A percentile compares a stretch with the other conserved stretches of the same genome.
phyloP scores from a whole-genome alignment of 2,329 filamentous ascomycete species.

The Albophoma yamanashiensis region DNA sequence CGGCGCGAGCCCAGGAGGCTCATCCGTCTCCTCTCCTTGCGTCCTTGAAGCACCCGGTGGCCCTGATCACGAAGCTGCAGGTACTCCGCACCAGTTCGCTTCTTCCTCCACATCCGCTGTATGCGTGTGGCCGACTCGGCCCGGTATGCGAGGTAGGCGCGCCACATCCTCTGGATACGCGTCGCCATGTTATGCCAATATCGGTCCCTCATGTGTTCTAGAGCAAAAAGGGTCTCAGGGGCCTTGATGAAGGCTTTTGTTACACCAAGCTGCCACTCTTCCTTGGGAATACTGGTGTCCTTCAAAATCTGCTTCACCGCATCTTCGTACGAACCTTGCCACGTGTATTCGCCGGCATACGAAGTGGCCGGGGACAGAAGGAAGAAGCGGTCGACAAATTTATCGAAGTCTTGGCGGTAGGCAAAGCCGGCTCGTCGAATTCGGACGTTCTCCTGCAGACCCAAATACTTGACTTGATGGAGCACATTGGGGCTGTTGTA shows the following conservation, averaged over 20 bases:
- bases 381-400: constrained; percentile 97
- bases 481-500: constrained; percentile 89
- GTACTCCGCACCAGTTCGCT: constrained; percentile 82
- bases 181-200: constrained; percentile 99
- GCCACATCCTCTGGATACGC: constrained; percentile 92
- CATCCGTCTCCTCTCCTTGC: constrained; percentile 85
- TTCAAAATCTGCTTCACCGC: constrained; percentile 89
- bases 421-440: constrained; percentile 95
- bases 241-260: constrained; percentile 98
- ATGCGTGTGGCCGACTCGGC: constrained; percentile 89
- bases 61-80: constrained; percentile 81
- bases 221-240: constrained; percentile 88
- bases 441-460: constrained; percentile 97
- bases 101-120: constrained; percentile 90
- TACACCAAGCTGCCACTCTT: constrained; percentile 95
- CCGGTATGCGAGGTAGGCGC: constrained; percentile 87
- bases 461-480: constrained; percentile 97
- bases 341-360: constrained; percentile 95
- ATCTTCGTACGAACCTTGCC: constrained; percentile 78
- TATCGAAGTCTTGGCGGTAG: constrained; percentile 93
- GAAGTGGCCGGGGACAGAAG: constrained; percentile 87
- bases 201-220: constrained; percentile 94
- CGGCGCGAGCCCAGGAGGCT: constrained; percentile 84
- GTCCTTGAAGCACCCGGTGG: constrained; percentile 67
- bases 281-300: constrained; percentile 87